Base-by-base conservation (phyloP, 1,284 basidiomycete genomes). In the Cutaneotrichosporon dermatis region DNA sequence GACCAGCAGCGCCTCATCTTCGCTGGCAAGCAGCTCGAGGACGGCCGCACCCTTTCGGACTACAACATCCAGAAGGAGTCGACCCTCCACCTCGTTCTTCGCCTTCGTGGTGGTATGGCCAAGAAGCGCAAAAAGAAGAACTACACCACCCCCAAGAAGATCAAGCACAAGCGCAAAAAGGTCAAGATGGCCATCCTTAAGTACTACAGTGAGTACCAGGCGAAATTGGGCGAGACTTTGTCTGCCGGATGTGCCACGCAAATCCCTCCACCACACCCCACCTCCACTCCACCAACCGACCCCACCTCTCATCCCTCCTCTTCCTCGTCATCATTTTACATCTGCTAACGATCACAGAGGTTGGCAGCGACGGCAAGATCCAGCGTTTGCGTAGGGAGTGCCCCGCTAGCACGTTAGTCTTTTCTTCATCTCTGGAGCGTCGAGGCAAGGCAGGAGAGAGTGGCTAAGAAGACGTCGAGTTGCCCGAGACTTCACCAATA, bases 141-240 rank as follows among this genome's bases (percentile, higher is more conserved):
- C 54, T 64, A 93, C 90, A 95, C 93, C 70, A 84, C 82, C 78
- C 95, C 95, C 81, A 99, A 99, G 88, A 98, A 98, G 39, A 40
- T 40, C 39, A 40, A 40, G 39, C 39, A 40, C 39, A 40, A 98
- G 88, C 88, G 89, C 81, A 95, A 95, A 86, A 51, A 97, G 86
- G 92, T 97, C 84, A 99, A 92, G 96, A 83, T 84, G 94, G 83
- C 92, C 75, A 94, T 97, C 83, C 84, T 99, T 80, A 97, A 98
- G 83, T 98, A 96, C 86, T 98, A 98, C 85, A 96, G 39, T 40
- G 39, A 40, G 39, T 40, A 40, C 39, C 39, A 12, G 39, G 9
- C 25, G 25, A 25, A 25, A 25, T 25, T 25, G 25, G 25, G 25
- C 25, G 25, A 25, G 25, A 25, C 25, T 25, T 25, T 25, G 25